These are phyloP conservation scores for Wickerhamomyces sydowiorum DNA, from an alignment of 805 yeast genomes.

Conservation along the genomic window DNA sequence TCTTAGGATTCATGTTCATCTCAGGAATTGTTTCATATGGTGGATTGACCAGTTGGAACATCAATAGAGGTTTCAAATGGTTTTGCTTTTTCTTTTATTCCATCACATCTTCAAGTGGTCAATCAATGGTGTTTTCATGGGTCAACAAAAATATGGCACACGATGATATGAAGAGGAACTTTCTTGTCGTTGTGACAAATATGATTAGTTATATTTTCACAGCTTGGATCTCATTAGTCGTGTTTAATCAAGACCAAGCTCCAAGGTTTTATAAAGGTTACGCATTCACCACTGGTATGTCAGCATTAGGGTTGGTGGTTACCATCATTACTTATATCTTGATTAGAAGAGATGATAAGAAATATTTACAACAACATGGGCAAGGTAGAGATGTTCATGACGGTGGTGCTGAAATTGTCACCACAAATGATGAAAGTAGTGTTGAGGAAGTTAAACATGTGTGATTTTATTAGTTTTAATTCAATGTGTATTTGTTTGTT, in stretches of 20 bases:
- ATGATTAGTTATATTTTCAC: constrained; percentile 35
- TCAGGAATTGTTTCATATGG: constrained; percentile 36
- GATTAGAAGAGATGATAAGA: constrained; percentile 16
- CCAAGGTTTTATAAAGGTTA: constrained; percentile 34
- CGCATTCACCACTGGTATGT: constrained; percentile 30
- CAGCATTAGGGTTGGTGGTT: constrained; percentile 26
- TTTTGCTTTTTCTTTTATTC: constrained; percentile 43
- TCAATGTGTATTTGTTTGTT: no score
- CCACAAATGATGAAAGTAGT: no score
- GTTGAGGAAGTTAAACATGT: no score
- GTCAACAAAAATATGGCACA: constrained; percentile 37
- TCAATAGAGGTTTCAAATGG: constrained; percentile 44
- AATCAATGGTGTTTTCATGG: constrained; percentile 54
- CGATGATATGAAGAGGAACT: constrained; percentile 26
- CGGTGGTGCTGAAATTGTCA: background rate
- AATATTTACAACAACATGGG: background rate
- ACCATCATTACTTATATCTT: constrained; percentile 22
- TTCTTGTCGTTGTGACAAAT: constrained; percentile 35
- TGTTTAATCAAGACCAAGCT: constrained; percentile 31
- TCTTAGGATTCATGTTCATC: constrained; percentile 32
- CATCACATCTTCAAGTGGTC: constrained; percentile 45
- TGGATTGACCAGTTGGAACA: constrained; percentile 39
- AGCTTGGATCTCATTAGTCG: constrained; percentile 36
- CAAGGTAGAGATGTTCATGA: background rate
- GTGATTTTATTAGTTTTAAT: no score